phyloP scores from a whole-genome alignment of 331 rosid genomes.

The Erythrophleum ivorense region DNA sequence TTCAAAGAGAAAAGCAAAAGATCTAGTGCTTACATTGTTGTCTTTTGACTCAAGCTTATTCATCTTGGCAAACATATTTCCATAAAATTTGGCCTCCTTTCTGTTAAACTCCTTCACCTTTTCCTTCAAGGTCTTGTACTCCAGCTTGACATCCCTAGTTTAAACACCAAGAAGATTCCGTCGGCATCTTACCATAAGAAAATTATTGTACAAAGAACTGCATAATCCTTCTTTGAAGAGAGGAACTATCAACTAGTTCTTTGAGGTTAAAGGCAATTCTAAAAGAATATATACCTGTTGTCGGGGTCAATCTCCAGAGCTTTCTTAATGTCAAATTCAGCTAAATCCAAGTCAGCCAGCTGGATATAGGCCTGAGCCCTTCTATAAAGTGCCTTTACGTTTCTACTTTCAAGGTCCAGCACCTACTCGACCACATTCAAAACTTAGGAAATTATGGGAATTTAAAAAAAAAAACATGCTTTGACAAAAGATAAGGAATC shows the following conservation, averaged over 20 bases:
- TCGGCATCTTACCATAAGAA: neutral
- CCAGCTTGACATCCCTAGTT: conserved; percentile 87
- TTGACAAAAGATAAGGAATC: neutral
- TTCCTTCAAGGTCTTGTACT: conserved; percentile 76
- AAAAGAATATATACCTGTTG: conserved; percentile 58
- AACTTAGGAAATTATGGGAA: neutral
- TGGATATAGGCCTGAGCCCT: conserved; percentile 86
- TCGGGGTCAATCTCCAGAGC: conserved; percentile 90
- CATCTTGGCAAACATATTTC: conserved; percentile 84
- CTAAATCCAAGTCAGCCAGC: conserved; percentile 78
- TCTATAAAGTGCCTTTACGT: conserved; percentile 89
- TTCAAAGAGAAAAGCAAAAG: neutral
- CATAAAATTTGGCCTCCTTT: conserved; percentile 80
- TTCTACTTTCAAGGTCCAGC: conserved; percentile 68
- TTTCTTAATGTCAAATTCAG: conserved; percentile 84
- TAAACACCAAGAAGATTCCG: conserved; percentile 11
- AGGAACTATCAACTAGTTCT: neutral
- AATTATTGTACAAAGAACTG: neutral
- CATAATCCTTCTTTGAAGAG: neutral
- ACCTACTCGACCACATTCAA: conserved; percentile 51
- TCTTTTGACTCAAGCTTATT: conserved; percentile 51
- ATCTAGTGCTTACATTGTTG: conserved; percentile 44
- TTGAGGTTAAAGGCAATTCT: neutral
- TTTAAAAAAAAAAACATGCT: neutral
- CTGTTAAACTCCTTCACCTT: conserved; percentile 70